These are phyloP conservation scores for Lanmaoa pseudosensibilis DNA, from an alignment of 768 basidiomycete species.

Conservation along the genomic window DNA sequence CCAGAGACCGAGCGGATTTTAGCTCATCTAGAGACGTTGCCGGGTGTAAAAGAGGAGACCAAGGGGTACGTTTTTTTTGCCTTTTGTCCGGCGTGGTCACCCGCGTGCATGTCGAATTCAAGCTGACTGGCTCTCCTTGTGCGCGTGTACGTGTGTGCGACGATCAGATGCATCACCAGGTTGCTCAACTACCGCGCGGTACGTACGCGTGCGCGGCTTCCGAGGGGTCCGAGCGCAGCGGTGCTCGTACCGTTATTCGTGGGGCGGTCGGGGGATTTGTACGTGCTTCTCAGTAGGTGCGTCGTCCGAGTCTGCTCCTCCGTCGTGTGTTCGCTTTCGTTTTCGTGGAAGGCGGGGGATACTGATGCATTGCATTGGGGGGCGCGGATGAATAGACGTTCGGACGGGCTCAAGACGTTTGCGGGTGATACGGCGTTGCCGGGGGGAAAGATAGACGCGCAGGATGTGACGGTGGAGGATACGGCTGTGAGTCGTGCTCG, in stretches of 20 bases:
- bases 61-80: constrained; percentile 18
- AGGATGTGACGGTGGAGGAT: constrained; percentile 69
- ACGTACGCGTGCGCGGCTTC: constrained; percentile 40
- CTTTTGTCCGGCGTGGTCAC: background rate
- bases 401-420: constrained; percentile 69
- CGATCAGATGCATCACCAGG: constrained; percentile 26
- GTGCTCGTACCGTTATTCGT: constrained; percentile 86
- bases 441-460: constrained; percentile 76
- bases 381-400: constrained; percentile 49
- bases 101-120: background rate
- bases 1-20: constrained; percentile 9
- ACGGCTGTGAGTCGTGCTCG: constrained; percentile 56
- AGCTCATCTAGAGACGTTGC: constrained; percentile 12
- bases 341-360: background rate
- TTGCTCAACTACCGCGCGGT: constrained; percentile 28
- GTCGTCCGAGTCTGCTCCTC: constrained; percentile 33
- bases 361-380: background rate
- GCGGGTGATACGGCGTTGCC: constrained; percentile 89
- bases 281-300: constrained; percentile 81
- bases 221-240: constrained; percentile 63
- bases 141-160: background rate
- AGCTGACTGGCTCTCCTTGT: background rate
- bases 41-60: constrained; percentile 21
- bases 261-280: constrained; percentile 78
- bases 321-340: background rate